Evolutionary conservation across 352 stramenopile genomes (phyloP).

Genomic region (Phytophthora podocarpi): DNA sequence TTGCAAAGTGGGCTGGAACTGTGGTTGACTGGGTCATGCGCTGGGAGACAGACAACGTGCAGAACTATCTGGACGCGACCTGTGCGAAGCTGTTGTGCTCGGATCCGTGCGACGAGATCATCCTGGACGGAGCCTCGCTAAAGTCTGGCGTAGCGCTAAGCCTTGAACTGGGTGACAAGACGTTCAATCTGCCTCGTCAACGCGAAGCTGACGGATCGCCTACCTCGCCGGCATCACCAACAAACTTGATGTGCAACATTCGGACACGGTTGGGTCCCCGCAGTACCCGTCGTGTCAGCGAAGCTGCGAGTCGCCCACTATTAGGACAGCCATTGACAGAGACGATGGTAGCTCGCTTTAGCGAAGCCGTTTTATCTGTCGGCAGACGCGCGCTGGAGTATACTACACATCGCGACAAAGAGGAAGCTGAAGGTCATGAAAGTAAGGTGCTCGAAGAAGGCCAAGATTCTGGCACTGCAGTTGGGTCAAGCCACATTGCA

Average conservation of each 20-base stretch:
- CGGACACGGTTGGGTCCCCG: constrained; percentile 14
- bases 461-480: neutral
- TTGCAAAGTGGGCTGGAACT: constrained; percentile 73
- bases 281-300: constrained; percentile 46
- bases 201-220: constrained; percentile 25
- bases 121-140: constrained; percentile 79
- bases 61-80: constrained; percentile 71
- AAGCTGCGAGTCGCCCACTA: constrained; percentile 57
- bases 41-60: constrained; percentile 84
- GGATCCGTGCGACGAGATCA: constrained; percentile 84
- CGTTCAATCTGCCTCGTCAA: constrained; percentile 40
- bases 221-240: constrained; percentile 1
- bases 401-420: constrained; percentile 37
- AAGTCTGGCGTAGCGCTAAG: constrained; percentile 80
- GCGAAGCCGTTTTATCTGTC: constrained; percentile 65
- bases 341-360: constrained; percentile 65
- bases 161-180: constrained; percentile 60
- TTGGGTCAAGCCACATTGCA: constrained; percentile 26
- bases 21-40: constrained; percentile 70
- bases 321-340: constrained; percentile 68
- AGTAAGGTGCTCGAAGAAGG: constrained; percentile 9
- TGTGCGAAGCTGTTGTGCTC: constrained; percentile 87
- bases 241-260: constrained; percentile 15
- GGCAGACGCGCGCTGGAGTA: constrained; percentile 63
- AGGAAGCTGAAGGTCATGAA: constrained; percentile 2